A percentile compares a stretch with the other conserved stretches of the same genome.
These are phyloP conservation scores for Vicia faba DNA, from an alignment of 306 rosid species.

Conservation along the genomic window DNA sequence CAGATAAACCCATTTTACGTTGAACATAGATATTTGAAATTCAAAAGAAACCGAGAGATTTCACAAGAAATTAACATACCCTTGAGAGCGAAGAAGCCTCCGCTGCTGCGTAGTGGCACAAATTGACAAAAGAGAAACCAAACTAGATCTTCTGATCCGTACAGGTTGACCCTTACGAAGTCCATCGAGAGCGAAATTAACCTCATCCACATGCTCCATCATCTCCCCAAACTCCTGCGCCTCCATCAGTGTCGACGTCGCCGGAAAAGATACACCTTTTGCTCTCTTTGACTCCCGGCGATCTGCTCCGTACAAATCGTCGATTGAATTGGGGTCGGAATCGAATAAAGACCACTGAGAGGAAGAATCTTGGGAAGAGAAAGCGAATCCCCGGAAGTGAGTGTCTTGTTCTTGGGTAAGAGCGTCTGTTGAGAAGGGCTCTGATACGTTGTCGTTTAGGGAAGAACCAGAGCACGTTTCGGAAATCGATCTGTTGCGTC, in stretches of 20 bases:
- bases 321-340: conserved; percentile 59
- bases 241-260: conserved; percentile 93
- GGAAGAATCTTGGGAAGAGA: conserved; percentile 85
- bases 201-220: conserved; percentile 99
- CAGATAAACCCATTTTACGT: background rate
- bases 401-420: conserved; percentile 62
- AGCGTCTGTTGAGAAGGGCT: conserved; percentile 45
- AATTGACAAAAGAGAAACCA: conserved; percentile 73
- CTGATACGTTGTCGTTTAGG: conserved; percentile 70
- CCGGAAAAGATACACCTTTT: conserved; percentile 47
- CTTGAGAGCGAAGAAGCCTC: conserved; percentile 86
- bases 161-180: conserved; percentile 79
- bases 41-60: background rate
- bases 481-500: conserved; percentile 67
- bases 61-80: conserved; percentile 50
- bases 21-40: background rate
- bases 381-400: conserved; percentile 48
- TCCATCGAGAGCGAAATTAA: conserved; percentile 94
- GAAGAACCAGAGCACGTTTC: conserved; percentile 61
- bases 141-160: conserved; percentile 94
- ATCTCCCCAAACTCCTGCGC: conserved; percentile 99
- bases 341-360: conserved; percentile 78
- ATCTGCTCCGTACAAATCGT: conserved; percentile 44
- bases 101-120: conserved; percentile 83
- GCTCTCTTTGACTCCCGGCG: conserved; percentile 60